These are phyloP conservation scores for Tricholoma bakamatsutake DNA, from an alignment of 768 basidiomycete genomes.

Conservation along the genomic window DNA sequence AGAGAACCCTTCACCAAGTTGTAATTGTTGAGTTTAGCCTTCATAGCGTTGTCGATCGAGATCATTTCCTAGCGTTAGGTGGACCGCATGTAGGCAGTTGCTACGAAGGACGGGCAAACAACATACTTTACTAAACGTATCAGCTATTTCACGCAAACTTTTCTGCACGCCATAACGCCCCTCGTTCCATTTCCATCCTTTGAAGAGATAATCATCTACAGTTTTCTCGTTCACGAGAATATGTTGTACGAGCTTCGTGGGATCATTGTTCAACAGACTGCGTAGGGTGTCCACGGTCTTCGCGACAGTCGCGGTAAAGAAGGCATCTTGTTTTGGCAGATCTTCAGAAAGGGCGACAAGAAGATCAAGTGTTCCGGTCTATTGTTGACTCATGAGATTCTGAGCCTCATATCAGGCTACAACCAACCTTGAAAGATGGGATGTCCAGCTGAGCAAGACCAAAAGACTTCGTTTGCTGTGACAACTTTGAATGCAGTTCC, in stretches of 20 bases:
- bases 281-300: slow-evolving; percentile 94
- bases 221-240: slow-evolving; percentile 72
- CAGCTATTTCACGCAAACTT: slow-evolving; percentile 78
- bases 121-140: slow-evolving; percentile 76
- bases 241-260: slow-evolving; percentile 67
- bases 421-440: slow-evolving; percentile 83
- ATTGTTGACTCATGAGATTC: slow-evolving; percentile 11
- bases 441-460: slow-evolving; percentile 64
- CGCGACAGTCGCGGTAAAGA: slow-evolving; percentile 83
- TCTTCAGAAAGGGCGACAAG: slow-evolving; percentile 88
- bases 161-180: slow-evolving; percentile 83
- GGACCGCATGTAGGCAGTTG: not conserved
- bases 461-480: slow-evolving; percentile 48
- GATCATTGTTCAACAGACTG: slow-evolving; percentile 85
- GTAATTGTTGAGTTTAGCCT: slow-evolving; percentile 86
- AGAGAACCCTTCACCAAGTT: slow-evolving; percentile 92
- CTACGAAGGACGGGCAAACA: not conserved
- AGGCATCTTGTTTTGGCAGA: slow-evolving; percentile 84
- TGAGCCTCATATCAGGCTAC: not conserved
- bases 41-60: slow-evolving; percentile 92
- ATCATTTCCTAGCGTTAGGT: slow-evolving; percentile 73
- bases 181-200: slow-evolving; percentile 90
- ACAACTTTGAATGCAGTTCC: slow-evolving; percentile 59
- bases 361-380: slow-evolving; percentile 93
- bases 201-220: slow-evolving; percentile 75